phyloP scores from a whole-genome alignment of 1,284 basidiomycete genomes.

The Amylostereum chailletii region DNA sequence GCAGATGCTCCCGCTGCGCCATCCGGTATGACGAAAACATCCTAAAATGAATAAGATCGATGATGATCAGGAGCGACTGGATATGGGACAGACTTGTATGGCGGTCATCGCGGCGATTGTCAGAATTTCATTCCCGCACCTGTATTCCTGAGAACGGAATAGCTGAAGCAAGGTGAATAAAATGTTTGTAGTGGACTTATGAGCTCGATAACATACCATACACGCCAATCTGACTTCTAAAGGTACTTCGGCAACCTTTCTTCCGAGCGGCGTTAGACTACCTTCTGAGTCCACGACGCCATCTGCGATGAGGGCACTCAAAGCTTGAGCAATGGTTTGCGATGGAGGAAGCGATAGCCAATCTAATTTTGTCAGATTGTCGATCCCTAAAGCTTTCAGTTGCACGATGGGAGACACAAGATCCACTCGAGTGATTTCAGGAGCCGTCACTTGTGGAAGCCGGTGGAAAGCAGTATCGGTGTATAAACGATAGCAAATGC shows the following conservation, averaged over 20 bases:
- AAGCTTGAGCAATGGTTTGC: conserved; percentile 76
- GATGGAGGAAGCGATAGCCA: conserved; percentile 86
- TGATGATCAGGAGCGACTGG: not conserved
- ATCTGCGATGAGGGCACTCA: conserved; percentile 67
- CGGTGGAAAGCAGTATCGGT: conserved; percentile 51
- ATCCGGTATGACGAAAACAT: conserved; percentile 82
- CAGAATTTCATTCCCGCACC: conserved; percentile 89
- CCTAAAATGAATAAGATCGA: conserved; percentile 32
- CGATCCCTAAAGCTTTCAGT: conserved; percentile 89
- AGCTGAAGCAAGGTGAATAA: conserved; percentile 39
- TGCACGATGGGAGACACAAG: conserved; percentile 85
- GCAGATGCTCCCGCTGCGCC: conserved; percentile 78
- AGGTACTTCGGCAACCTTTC: conserved; percentile 71
- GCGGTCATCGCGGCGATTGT: conserved; percentile 95
- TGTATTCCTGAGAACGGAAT: conserved; percentile 74
- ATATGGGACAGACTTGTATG: conserved; percentile 51
- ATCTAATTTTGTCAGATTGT: conserved; percentile 94
- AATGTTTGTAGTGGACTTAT: conserved; percentile 15
- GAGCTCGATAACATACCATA: conserved; percentile 43
- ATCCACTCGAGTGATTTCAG: conserved; percentile 87
- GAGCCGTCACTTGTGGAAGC: conserved; percentile 64
- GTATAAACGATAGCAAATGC: conserved; percentile 92
- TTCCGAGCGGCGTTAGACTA: conserved; percentile 53
- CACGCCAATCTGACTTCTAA: conserved; percentile 68
- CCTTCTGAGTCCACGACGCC: conserved; percentile 70